A percentile compares a stretch with the other conserved stretches of the same genome.
These are phyloP conservation scores for Danielia reshetovae DNA, from an alignment of 805 yeast species.

Conservation along the genomic window DNA sequence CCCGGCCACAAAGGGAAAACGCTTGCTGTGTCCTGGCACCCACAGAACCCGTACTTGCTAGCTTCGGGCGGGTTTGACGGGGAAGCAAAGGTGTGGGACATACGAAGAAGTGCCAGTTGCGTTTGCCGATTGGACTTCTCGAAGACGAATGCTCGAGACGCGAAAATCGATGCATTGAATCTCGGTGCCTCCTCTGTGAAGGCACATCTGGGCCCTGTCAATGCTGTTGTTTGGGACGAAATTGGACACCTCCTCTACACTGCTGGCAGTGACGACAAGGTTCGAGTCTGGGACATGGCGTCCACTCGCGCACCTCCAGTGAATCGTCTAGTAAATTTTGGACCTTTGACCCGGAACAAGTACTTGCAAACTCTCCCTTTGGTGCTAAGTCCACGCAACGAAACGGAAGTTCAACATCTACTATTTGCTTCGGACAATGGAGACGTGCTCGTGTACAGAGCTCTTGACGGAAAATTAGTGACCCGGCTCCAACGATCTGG, in stretches of 20 bases:
- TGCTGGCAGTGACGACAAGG: constrained; percentile 76
- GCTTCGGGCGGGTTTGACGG: constrained; percentile 85
- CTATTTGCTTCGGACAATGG: constrained; percentile 76
- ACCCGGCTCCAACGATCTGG: constrained; percentile 49
- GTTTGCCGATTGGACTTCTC: constrained; percentile 59
- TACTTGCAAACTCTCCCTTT: constrained; percentile 48
- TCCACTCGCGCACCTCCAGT: constrained; percentile 36
- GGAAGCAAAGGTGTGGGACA: constrained; percentile 80
- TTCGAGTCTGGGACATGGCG: constrained; percentile 71
- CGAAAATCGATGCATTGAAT: constrained; percentile 18
- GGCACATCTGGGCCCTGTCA: constrained; percentile 77
- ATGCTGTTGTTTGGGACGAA: constrained; percentile 74
- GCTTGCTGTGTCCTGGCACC: constrained; percentile 70
- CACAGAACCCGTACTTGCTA: constrained; percentile 52
- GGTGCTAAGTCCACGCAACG: constrained; percentile 46
- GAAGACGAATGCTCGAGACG: constrained; percentile 30
- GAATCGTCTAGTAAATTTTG: constrained; percentile 69
- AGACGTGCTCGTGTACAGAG: constrained; percentile 56
- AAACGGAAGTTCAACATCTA: constrained; percentile 53
- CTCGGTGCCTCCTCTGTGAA: constrained; percentile 36
- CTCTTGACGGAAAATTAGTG: constrained; percentile 60
- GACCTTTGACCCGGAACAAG: constrained; percentile 70
- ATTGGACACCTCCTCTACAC: constrained; percentile 60
- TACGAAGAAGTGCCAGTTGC: constrained; percentile 64
- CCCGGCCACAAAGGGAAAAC: constrained; percentile 58